Percentiles rank a stretch among this genome's conserved stretches.
These are phyloP conservation scores for Didymella lethalis DNA, from an alignment of 2,329 filamentous ascomycete species.

Conservation along the genomic window DNA sequence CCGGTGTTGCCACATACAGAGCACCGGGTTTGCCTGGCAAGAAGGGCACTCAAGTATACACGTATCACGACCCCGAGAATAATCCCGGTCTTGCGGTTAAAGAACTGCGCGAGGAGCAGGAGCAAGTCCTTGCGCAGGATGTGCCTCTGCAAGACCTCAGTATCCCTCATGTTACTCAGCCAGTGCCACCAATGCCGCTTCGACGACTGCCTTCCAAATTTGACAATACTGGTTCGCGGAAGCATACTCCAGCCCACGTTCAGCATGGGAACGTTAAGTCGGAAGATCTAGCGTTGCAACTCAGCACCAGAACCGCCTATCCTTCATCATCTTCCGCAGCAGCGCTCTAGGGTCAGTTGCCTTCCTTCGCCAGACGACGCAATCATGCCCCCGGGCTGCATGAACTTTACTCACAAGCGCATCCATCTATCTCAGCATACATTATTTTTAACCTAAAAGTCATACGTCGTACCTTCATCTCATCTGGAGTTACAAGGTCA, in stretches of 20 bases:
- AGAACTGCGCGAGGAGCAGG: conserved; percentile 12
- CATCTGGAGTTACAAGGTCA: neutral
- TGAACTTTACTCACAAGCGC: neutral
- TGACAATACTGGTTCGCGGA: neutral
- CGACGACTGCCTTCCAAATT: neutral
- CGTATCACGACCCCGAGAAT: conserved; percentile 63
- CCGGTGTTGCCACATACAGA: conserved; percentile 63
- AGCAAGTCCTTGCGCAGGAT: conserved; percentile 12
- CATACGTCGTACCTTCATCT: neutral
- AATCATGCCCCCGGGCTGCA: neutral
- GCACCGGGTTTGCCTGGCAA: conserved; percentile 62
- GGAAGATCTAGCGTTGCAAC: conserved; percentile 5
- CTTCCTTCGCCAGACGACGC: neutral
- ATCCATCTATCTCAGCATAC: neutral
- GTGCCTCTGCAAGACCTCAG: conserved; percentile 4
- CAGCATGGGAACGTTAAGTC: neutral
- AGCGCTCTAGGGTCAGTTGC: neutral
- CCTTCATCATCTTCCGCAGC: conserved; percentile 7
- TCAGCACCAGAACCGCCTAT: conserved; percentile 4
- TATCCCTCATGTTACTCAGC: neutral
- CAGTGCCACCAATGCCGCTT: neutral
- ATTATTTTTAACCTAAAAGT: neutral
- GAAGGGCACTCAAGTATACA: conserved; percentile 55
- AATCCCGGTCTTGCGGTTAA: conserved; percentile 1
- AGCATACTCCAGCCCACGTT: neutral